Evolutionary conservation across 441 rosid species (phyloP).

Genomic region (Lepidium campestre): DNA sequence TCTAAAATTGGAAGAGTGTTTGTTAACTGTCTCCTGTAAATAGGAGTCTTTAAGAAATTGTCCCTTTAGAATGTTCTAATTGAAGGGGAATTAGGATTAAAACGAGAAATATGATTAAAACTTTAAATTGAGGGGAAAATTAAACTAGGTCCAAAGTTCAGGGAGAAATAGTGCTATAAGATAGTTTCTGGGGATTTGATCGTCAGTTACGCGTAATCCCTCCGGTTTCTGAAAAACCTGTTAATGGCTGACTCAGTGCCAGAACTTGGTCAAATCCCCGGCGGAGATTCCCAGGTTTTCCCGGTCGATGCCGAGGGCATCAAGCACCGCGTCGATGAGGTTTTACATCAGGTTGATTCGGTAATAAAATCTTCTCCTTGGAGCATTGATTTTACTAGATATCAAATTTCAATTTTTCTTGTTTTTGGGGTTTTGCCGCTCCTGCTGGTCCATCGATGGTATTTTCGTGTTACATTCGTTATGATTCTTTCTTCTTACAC

Average conservation of each 20-base stretch:
- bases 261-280: slow-evolving; percentile 7
- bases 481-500: neutral
- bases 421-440: neutral
- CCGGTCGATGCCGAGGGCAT: slow-evolving; percentile 41
- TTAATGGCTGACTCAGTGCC: slow-evolving; percentile 29
- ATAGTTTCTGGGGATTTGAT: no score
- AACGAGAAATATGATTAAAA: no score
- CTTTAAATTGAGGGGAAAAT: no score
- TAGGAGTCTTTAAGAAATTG: no score
- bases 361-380: slow-evolving; percentile 27
- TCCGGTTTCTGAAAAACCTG: slow-evolving; percentile 26
- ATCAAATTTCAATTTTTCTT: neutral
- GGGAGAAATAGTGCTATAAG: no score
- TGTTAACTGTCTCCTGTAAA: no score
- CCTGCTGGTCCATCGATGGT: neutral
- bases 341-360: slow-evolving; percentile 56
- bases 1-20: no score
- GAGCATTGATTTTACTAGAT: neutral
- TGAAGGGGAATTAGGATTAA: no score
- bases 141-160: no score
- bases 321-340: slow-evolving; percentile 56
- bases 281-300: slow-evolving; percentile 20
- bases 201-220: neutral
- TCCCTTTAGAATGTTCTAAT: no score
- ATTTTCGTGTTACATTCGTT: neutral